A percentile compares a stretch with the other conserved stretches of the same genome.
Conservation (phyloP, 805 yeast genomes). For the Cyberlindnera lachancei region DNA sequence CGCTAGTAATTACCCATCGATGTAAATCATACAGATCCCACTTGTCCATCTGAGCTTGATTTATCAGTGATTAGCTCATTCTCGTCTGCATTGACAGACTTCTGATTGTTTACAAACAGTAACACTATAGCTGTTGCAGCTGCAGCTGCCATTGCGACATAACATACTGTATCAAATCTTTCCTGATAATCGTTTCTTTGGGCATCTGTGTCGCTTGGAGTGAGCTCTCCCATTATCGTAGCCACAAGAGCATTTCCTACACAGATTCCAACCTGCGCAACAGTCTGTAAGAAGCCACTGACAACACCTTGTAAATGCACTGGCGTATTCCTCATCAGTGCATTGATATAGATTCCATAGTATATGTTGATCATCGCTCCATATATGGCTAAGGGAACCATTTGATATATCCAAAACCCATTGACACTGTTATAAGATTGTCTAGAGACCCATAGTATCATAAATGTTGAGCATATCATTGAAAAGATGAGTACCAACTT, state of each 20-base stretch:
- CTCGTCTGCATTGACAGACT: slow-evolving; percentile 4
- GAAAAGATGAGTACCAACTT: slow-evolving; percentile 12
- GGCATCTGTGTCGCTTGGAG: neutral
- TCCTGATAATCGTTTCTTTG: slow-evolving; percentile 1
- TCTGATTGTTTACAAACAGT: slow-evolving; percentile 6
- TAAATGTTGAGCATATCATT: slow-evolving; percentile 10
- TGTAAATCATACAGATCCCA: too few relatives aligned
- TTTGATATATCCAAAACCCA: slow-evolving; percentile 25
- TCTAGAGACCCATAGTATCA: slow-evolving; percentile 16
- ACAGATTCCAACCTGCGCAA: slow-evolving; percentile 28
- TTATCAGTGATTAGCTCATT: too few relatives aligned
- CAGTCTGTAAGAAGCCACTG: slow-evolving; percentile 29
- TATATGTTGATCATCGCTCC: slow-evolving; percentile 26
- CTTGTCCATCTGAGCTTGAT: too few relatives aligned
- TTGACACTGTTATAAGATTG: slow-evolving; percentile 3
- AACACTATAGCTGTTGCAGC: slow-evolving; percentile 4
- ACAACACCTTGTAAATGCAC: slow-evolving; percentile 32
- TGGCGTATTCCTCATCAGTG: slow-evolving; percentile 28
- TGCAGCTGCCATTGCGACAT: slow-evolving; percentile 5
- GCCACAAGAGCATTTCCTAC: slow-evolving; percentile 23
- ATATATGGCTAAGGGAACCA: slow-evolving; percentile 19
- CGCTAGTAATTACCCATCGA: too few relatives aligned
- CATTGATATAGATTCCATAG: slow-evolving; percentile 27
- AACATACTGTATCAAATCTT: slow-evolving; percentile 5
- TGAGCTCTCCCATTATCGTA: slow-evolving; percentile 23